Evolutionary conservation across 495 filamentous ascomycete species (phyloP).

Genomic region (Tetracladium marchalianum): DNA sequence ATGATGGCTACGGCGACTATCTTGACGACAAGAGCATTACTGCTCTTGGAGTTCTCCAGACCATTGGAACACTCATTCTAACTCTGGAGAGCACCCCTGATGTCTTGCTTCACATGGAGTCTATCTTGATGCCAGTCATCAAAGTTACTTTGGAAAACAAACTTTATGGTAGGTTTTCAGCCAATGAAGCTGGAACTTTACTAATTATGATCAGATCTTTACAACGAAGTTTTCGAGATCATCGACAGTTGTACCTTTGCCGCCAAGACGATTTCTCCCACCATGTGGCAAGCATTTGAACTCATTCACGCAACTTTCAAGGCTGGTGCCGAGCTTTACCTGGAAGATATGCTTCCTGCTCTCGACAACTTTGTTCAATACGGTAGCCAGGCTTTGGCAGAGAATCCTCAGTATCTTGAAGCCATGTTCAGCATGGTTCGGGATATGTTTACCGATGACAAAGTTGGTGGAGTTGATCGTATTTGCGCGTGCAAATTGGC

Average conservation of each 20-base stretch:
- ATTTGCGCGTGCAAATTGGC: slow-evolving; percentile 99
- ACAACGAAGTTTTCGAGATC: slow-evolving; percentile 97
- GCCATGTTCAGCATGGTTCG: slow-evolving; percentile 76
- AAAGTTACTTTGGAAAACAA: slow-evolving; percentile 94
- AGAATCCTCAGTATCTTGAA: slow-evolving; percentile 76
- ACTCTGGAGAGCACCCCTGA: slow-evolving; percentile 95
- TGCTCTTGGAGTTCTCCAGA: slow-evolving; percentile 90
- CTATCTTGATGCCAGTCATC: slow-evolving; percentile 93
- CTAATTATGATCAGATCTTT: slow-evolving; percentile 47
- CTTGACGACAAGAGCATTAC: slow-evolving; percentile 98
- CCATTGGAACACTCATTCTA: slow-evolving; percentile 92
- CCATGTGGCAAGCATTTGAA: slow-evolving; percentile 97
- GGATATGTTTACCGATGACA: slow-evolving; percentile 54
- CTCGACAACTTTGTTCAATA: slow-evolving; percentile 96
- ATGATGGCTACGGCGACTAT: slow-evolving; percentile 75
- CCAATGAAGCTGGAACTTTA: neutral
- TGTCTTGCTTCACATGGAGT: slow-evolving; percentile 86
- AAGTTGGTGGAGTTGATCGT: slow-evolving; percentile 86
- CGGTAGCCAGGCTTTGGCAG: slow-evolving; percentile 64
- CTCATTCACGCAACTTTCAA: slow-evolving; percentile 96
- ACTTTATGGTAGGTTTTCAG: slow-evolving; percentile 53
- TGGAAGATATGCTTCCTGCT: slow-evolving; percentile 98
- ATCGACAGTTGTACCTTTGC: slow-evolving; percentile 99
- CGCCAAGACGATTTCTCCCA: slow-evolving; percentile 85
- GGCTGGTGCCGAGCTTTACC: slow-evolving; percentile 87